Evolutionary conservation across 352 stramenopile genomes (phyloP).

Genomic region (Pythium phragmitis): DNA sequence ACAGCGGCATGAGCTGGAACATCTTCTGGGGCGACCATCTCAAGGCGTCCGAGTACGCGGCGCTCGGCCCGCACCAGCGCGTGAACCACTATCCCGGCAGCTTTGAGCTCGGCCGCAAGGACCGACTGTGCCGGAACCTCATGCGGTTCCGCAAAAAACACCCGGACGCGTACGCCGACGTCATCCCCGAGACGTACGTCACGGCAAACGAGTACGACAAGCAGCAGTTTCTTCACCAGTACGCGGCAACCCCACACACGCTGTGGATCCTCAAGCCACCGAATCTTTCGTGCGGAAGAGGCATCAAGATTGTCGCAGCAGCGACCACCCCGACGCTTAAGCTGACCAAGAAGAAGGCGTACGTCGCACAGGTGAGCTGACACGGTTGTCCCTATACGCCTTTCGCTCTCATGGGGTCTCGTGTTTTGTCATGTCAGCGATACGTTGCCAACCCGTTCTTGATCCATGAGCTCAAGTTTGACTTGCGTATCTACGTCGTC

Average conservation of each 20-base stretch:
- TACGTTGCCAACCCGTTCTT: constrained; percentile 82
- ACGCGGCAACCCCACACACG: constrained; percentile 37
- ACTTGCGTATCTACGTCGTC: constrained; percentile 89
- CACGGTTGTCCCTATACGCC: background rate
- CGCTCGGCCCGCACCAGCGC: constrained; percentile 50
- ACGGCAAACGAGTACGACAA: constrained; percentile 68
- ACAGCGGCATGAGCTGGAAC: constrained; percentile 46
- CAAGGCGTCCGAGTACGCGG: constrained; percentile 39
- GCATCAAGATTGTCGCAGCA: constrained; percentile 69
- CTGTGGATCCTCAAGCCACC: constrained; percentile 85
- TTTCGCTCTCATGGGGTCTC: background rate
- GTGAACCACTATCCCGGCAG: constrained; percentile 81
- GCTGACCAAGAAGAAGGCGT: constrained; percentile 68
- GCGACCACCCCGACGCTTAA: constrained; percentile 41
- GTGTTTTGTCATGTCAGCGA: constrained; percentile 27
- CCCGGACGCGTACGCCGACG: constrained; percentile 35
- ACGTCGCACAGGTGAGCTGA: constrained; percentile 50
- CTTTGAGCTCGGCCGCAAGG: constrained; percentile 78
- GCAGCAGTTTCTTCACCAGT: constrained; percentile 57
- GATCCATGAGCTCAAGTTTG: constrained; percentile 91
- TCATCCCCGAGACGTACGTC: constrained; percentile 78
- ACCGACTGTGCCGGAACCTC: constrained; percentile 56
- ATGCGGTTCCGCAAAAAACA: constrained; percentile 69
- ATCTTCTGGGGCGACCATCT: constrained; percentile 77
- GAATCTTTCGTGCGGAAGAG: constrained; percentile 71